Base-by-base conservation (phyloP, 2,329 filamentous ascomycete species). In the Neonectria ditissima region DNA sequence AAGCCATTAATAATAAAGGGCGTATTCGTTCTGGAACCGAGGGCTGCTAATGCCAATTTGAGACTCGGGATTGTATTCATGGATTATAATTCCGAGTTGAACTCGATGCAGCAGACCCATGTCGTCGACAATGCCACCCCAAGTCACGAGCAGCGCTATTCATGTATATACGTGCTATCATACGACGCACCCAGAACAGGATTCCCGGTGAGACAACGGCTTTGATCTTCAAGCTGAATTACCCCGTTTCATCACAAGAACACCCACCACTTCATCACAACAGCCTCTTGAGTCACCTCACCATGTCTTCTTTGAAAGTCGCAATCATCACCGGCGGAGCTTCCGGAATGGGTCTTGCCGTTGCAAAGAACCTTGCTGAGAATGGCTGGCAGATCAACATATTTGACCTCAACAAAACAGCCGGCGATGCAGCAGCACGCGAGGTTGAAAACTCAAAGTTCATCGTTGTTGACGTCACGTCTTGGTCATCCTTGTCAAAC, bases 291-390 rank as follows among this genome's bases (percentile, higher is more conserved):
- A 45, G 20, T 13, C 14, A 6, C 9, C 6, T 13, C 20, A 20
- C 6, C 4, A 63, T 63, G 60, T 28, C 48, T 24, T 22, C 43
- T 7, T 26, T 34, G 11, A 69, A 70, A 37, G 59, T 66, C 11
- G 73, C 67, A 11, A 44, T 73, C 8, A 70, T 71, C 32, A 71
- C 70, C 2, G 69, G 67, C 18, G 61, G 61, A 26, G 61, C 61
- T 22, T 63, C 61, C 3, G 61, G 61, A n/a, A 63, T 74, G 68
- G 73, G 72, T 41, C 62, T 73, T 3, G 71, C 65, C 30, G 65
- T 68, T 2, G 70, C 73, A 7, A 63, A 69, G 28, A 48, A 56
- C 10, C 58, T 74, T 18, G 44, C 45, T 26, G 22, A 39, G 14
- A 34, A 50, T 39, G 50, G 68, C 11, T 69, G 69, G 67, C 62